These are phyloP conservation scores for Sarcomyxa edulis DNA, from an alignment of 768 basidiomycete species.

Conservation along the genomic window DNA sequence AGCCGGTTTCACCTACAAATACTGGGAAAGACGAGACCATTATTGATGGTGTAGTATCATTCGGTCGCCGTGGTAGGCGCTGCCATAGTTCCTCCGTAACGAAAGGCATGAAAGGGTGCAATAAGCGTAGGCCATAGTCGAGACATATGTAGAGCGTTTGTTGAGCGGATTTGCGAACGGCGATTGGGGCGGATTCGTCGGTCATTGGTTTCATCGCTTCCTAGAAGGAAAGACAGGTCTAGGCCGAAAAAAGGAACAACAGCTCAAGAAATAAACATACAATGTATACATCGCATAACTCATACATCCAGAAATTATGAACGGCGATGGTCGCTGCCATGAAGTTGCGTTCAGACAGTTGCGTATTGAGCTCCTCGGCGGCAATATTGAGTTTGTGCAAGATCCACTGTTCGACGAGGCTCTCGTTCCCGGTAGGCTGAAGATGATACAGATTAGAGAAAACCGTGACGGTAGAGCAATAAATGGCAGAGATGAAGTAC, in stretches of 20 bases:
- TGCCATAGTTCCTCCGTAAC: conserved; percentile 99
- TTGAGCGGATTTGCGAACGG: conserved; percentile 76
- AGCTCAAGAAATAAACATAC: no score
- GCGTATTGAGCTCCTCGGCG: conserved; percentile 66
- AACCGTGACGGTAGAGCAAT: neutral
- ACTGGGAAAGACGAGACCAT: conserved; percentile 86
- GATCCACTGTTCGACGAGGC: conserved; percentile 92
- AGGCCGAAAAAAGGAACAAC: neutral
- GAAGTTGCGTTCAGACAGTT: conserved; percentile 81
- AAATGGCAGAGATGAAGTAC: conserved; percentile 30
- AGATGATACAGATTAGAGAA: conserved; percentile 8
- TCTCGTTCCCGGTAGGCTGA: conserved; percentile 86
- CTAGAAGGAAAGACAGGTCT: conserved; percentile 31
- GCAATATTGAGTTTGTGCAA: conserved; percentile 90
- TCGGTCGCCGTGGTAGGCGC: conserved; percentile 79
- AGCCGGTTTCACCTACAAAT: conserved; percentile 43
- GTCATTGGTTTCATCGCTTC: conserved; percentile 99
- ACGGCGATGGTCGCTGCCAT: conserved; percentile 82
- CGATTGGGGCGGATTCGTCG: conserved; percentile 62
- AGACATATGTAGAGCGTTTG: conserved; percentile 95
- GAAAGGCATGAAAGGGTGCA: conserved; percentile 99
- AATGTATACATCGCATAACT: conserved; percentile 99
- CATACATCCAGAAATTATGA: conserved; percentile 97
- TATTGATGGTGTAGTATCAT: conserved; percentile 80
- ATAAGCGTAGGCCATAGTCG: conserved; percentile 80